A percentile compares a stretch with the other conserved stretches of the same genome.
Conservation (phyloP, 2,329 filamentous ascomycete genomes). For the Pseudovirgaria hyperparasitica region DNA sequence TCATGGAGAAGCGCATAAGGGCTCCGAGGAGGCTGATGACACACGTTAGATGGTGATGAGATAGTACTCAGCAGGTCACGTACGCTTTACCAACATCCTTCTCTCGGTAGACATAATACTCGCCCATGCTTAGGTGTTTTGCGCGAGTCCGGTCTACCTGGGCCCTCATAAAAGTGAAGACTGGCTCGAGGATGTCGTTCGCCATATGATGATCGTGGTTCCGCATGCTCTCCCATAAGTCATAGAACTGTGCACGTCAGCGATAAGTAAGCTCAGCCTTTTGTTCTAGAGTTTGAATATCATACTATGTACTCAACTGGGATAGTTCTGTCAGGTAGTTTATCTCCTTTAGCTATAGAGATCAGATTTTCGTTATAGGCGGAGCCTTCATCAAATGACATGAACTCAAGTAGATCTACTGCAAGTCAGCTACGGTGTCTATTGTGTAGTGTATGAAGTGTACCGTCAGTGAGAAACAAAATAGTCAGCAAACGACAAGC, state of each 20-base stretch:
- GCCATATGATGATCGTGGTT: constrained; percentile 21
- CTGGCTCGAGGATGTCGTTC: constrained; percentile 24
- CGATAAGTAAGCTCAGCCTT: too few species aligned
- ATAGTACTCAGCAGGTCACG: constrained; percentile 7
- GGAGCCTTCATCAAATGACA: constrained; percentile 27
- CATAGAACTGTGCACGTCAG: too few species aligned
- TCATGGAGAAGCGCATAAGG: constrained; percentile 27
- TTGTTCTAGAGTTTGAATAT: neutral
- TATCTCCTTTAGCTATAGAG: constrained; percentile 18
- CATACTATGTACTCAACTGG: constrained; percentile 24
- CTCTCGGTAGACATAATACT: constrained; percentile 28
- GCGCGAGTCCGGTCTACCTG: constrained; percentile 20
- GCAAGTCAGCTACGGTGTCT: constrained; percentile 1
- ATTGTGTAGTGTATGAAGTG: constrained; percentile 3
- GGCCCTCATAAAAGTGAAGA: constrained; percentile 28
- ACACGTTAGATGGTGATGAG: neutral
- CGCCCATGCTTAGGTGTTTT: constrained; percentile 13
- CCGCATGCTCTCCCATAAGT: constrained; percentile 30
- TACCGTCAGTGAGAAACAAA: constrained; percentile 33
- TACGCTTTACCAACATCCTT: constrained; percentile 29
- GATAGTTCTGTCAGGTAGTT: constrained; percentile 16
- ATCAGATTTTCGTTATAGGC: constrained; percentile 28
- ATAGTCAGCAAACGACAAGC: constrained; percentile 28
- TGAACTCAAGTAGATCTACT: constrained; percentile 29
- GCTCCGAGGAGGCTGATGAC: constrained; percentile 24